Base-by-base conservation (phyloP, 306 rosid genomes). In the Cucurbita argyrosperma region DNA sequence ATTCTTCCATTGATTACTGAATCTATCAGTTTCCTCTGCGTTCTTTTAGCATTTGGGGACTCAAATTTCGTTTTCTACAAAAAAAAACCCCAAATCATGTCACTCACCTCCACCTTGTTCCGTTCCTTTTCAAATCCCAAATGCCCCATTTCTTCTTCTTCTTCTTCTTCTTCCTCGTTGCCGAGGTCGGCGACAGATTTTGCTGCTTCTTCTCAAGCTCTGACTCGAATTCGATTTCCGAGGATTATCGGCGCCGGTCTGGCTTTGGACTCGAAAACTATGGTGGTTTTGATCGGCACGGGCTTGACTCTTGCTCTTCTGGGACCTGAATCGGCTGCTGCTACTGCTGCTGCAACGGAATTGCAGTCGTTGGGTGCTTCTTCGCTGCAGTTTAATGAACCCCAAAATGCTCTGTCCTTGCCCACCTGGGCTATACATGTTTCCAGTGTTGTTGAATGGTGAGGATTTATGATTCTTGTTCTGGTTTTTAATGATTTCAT, bases 401-500 rank as follows among this genome's bases (percentile, higher is more conserved):
- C 99, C 50, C 37, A 86, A 71, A 94, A 94, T 80, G 96, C 97
- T 15, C 97, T 94, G 46, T 94, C 99, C 66, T 78, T 94, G 76
- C 97, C 97, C 76, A 94, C 99, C 1, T 94, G 97, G 97, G 92
- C 99, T 72, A 53, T 91, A 37, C 99, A 94, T 37, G 92, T 91
- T 40, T 94, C 97, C 77, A 94, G 97, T 55, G 99, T 94, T 13
- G 79, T 78, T 77, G 97, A 91, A 80, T 89, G 97, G 98, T 93
- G 62, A 64, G 46, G 42, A 50, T 75, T 73, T 42, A 38, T 67
- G 23, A n/a, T 37, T 30, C 57, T 53, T 6, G 10, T n/a, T n/a
- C 57, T 4, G 6, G 21, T 15, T 51, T 51, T 0, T 50, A 50
- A 13, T 50, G 7, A 50, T 50, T 50, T 50, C 47, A 43, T 43